Base-by-base conservation (phyloP, 768 basidiomycete species). In the Auriscalpium orientale region DNA sequence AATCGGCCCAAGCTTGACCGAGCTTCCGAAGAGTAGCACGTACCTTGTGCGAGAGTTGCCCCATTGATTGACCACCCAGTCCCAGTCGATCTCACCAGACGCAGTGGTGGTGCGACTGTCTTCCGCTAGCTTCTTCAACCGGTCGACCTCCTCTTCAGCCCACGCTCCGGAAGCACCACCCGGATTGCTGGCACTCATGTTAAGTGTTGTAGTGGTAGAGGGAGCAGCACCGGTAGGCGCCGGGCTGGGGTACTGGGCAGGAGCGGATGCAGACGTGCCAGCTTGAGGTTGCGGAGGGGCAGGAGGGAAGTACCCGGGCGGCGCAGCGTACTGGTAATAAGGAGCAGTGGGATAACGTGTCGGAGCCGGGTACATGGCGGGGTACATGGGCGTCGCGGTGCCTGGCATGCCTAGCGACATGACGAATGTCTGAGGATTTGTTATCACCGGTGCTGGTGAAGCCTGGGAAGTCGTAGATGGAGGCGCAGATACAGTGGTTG, bases 71-170 rank as follows among this genome's bases (percentile, higher is more conserved):
- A 84, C 81, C 21, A 91, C 78, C 73, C 83, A 81, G 67, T 91
- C 89, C 89, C 89, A 92, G 51, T 87, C 85, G 43, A 86, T 83
- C 56, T 86, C 84, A 12, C 66, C 65, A 5, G 75, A 66, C 15
- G 65, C 74, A 34, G 67, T 68, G 51, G 73, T 68, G 55, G 79
- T 62, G 53, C 64, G 79, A 65, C 83, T 83, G 52, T 88, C 81
- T 58, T 90, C 89, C 0, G 85, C 83, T 20, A 91, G 65, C 52
- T 76, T 80, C 67, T 77, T 84, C 56, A 92, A 65, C 43, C 80
- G 76, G 58, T 87, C 85, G 0, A 79, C 80, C 65, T 92, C 90
- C 56, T 86, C 87, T 8, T 89, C 85, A 3, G 85, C 80, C 90
- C 89, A 91, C 8, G 85, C 76, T 0, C 87, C 89, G 51, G 85